Evolutionary conservation across 306 rosid species (phyloP).

Genomic region (Sophora flavescens): DNA sequence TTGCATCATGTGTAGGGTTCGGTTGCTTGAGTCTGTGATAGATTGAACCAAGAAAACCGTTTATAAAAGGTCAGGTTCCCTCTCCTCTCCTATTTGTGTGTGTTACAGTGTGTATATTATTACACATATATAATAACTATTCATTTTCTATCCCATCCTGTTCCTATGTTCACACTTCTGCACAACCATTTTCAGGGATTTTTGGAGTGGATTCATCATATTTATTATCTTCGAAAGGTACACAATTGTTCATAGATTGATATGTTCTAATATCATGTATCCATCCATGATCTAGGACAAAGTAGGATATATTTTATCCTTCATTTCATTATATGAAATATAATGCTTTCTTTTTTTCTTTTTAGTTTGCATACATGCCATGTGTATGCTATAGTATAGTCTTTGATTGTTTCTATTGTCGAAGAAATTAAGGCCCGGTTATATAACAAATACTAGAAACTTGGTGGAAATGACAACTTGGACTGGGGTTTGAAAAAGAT

Average conservation of each 20-base stretch:
- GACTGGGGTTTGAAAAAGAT: background rate
- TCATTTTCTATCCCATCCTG: background rate
- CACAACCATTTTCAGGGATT: background rate
- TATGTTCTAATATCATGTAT: background rate
- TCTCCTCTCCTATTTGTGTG: background rate
- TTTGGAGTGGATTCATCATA: background rate
- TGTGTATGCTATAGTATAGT: background rate
- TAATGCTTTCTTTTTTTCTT: background rate
- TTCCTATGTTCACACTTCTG: background rate
- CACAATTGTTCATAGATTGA: background rate
- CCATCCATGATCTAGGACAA: background rate
- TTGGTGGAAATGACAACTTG: constrained; percentile 1
- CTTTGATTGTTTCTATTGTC: background rate
- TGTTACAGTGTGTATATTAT: too few relatives aligned
- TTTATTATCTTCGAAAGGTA: background rate
- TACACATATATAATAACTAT: too few relatives aligned
- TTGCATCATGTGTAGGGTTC: background rate
- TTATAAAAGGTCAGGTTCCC: background rate
- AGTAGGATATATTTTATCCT: background rate
- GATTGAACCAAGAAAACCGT: background rate
- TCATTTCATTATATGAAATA: background rate
- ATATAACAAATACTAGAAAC: background rate
- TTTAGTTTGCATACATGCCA: background rate
- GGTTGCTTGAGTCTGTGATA: background rate
- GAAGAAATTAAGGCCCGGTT: background rate